Evolutionary conservation across 2,329 filamentous ascomycete species (phyloP), one percentile per base, ranked within the genome.

Genomic region (Sphaceloma murrayae): DNA sequence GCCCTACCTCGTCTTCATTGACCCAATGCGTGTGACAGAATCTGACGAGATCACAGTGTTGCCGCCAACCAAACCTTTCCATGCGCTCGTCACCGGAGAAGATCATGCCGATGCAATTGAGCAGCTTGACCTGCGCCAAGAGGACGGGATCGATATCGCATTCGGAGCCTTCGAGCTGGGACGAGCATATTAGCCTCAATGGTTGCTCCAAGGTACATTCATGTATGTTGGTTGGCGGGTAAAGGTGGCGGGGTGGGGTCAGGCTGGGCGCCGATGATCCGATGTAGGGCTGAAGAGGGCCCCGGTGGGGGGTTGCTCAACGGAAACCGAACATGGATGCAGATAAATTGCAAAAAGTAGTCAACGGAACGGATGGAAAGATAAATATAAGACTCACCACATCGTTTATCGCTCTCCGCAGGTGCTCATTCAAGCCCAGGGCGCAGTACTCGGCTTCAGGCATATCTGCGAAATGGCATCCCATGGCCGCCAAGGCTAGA

Each of bases 401-500:
- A 38, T 47, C 39, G 18, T 36, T 24, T n/a, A 47, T 44, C 9
- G 49, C 48, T 22, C 49, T 45, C 13, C 49, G 48, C 26, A 49
- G 17, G 14, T 48, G 43, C 34, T 51, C 49, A 26, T 46, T 40
- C 19, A 51, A 24, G 5, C 45, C 45, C 11, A 48, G 19, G 10
- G 48, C 43, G 22, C 40, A 49, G 22, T 40, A 38, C 19, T 46
- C 46, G 6, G 46, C 43, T 17, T 49, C 43, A 26, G 49, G 33
- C 21, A 44, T 44, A 5, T 48, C 33, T 19, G 48, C 36, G 48
- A 48, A 58, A 26, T 51, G 55, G 14, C 55, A 53, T 7, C 57
- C 59, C 2, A 60, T 48, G 24, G 54, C 48, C 6, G 51, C 52
- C n/a, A 60, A 48, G 5, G 56, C 56, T 13, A 60, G 46, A 11